A percentile compares a stretch with the other conserved stretches of the same genome.
phyloP scores from a whole-genome alignment of 2,329 filamentous ascomycete genomes.

The Verticillium alfalfae region DNA sequence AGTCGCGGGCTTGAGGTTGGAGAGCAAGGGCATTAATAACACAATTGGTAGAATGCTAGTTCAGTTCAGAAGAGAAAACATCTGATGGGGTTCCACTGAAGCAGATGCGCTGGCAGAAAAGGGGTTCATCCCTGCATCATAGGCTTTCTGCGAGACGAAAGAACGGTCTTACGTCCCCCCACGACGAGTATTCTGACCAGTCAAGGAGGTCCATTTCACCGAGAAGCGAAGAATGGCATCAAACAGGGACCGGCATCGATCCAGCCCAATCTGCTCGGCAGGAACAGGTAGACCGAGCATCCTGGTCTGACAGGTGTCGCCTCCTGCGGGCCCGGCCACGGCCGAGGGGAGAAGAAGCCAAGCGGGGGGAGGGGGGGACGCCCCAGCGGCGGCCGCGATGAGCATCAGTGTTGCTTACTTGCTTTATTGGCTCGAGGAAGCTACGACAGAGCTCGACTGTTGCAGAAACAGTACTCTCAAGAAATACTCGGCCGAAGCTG shows the following conservation, averaged over 20 bases:
- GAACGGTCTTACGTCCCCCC: not conserved
- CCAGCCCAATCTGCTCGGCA: not conserved
- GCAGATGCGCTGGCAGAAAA: not conserved
- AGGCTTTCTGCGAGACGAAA: not conserved
- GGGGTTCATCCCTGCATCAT: not conserved
- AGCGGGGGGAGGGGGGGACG: slow-evolving; percentile 4
- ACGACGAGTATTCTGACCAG: not conserved
- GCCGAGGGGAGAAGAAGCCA: slow-evolving; percentile 2
- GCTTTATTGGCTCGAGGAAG: not conserved
- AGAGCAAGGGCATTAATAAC: not conserved
- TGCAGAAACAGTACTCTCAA: not conserved
- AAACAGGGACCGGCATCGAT: not conserved
- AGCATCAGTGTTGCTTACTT: slow-evolving; percentile 2
- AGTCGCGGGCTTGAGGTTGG: no score
- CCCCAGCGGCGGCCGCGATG: slow-evolving; percentile 32
- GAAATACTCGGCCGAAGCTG: not conserved
- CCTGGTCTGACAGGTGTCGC: slow-evolving; percentile 25
- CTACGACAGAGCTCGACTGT: not conserved
- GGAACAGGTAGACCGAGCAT: not conserved
- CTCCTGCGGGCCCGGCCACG: slow-evolving; percentile 28
- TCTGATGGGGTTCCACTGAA: not conserved
- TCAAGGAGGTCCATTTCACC: not conserved
- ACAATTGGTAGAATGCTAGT: not conserved
- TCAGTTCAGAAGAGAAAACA: not conserved
- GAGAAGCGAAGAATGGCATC: not conserved